Evolutionary conservation across 306 rosid genomes (phyloP).

Genomic region (Cicer yamashitae): DNA sequence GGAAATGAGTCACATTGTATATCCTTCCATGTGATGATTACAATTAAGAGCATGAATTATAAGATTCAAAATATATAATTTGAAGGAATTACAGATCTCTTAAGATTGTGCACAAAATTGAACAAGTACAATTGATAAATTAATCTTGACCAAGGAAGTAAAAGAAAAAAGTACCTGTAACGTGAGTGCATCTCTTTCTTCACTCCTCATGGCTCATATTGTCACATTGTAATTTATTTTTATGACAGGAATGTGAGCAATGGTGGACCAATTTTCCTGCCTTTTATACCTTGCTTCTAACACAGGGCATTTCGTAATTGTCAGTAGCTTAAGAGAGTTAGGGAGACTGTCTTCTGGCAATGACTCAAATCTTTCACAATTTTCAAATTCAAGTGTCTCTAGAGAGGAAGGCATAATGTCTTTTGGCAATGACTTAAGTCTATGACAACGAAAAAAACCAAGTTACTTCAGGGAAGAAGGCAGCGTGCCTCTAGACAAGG

Average conservation of each 20-base stretch:
- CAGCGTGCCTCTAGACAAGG: no score
- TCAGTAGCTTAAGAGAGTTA: neutral
- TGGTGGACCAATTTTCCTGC: conserved; percentile 4
- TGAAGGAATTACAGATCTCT: no score
- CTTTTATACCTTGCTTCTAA: neutral
- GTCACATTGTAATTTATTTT: neutral
- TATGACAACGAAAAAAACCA: no score
- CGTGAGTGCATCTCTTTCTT: neutral
- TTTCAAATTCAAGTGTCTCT: neutral
- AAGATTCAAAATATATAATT: no score
- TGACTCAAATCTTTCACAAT: neutral
- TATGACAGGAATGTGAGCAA: conserved; percentile 1
- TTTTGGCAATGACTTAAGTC: neutral
- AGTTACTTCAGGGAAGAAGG: no score
- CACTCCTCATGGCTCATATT: neutral
- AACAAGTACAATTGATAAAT: no score
- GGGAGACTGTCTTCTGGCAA: neutral
- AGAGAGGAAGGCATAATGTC: neutral
- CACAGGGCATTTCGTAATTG: neutral
- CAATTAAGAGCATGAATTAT: no score
- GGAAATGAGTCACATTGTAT: no score
- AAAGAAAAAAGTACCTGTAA: no score
- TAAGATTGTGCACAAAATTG: no score
- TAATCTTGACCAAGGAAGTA: no score
- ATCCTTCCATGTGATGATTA: no score